Conservation (phyloP, 768 basidiomycete genomes). For the Phanerochaete carnosa region DNA sequence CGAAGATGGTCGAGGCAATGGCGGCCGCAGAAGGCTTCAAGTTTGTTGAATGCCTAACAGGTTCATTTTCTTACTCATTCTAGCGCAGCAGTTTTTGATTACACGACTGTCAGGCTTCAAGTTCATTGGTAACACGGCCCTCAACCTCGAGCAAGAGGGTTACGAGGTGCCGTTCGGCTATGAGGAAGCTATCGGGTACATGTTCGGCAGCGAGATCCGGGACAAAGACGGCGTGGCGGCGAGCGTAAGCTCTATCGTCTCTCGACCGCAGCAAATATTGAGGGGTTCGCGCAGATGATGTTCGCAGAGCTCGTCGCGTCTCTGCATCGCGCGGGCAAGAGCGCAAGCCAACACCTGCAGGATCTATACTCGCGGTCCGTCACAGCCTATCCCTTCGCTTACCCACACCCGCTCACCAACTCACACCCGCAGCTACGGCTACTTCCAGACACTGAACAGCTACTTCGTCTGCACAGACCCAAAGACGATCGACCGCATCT, state of each 20-base stretch:
- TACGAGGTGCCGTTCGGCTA: constrained; percentile 76
- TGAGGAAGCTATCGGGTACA: constrained; percentile 91
- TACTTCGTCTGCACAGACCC: constrained; percentile 78
- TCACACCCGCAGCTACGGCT: constrained; percentile 57
- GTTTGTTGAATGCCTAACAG: constrained; percentile 84
- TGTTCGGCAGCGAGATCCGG: constrained; percentile 75
- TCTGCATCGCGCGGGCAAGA: constrained; percentile 49
- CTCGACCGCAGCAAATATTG: not conserved
- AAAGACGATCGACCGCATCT: constrained; percentile 63
- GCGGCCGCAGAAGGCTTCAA: constrained; percentile 74
- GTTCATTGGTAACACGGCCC: constrained; percentile 82
- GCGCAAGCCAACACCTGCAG: constrained; percentile 55
- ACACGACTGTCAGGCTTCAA: constrained; percentile 70
- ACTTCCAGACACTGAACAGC: constrained; percentile 81
- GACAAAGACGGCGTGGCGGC: constrained; percentile 91
- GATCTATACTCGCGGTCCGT: constrained; percentile 57
- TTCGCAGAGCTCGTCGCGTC: constrained; percentile 66
- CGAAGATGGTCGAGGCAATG: constrained; percentile 83
- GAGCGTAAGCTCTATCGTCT: constrained; percentile 43
- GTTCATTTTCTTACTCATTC: constrained; percentile 30
- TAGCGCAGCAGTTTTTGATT: not conserved
- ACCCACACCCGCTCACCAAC: not conserved
- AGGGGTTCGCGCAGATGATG: constrained; percentile 39
- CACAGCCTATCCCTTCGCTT: not conserved
- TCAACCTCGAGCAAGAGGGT: constrained; percentile 60